Conservation (phyloP, 345 rosid species). For the Syzygium oleosum region DNA sequence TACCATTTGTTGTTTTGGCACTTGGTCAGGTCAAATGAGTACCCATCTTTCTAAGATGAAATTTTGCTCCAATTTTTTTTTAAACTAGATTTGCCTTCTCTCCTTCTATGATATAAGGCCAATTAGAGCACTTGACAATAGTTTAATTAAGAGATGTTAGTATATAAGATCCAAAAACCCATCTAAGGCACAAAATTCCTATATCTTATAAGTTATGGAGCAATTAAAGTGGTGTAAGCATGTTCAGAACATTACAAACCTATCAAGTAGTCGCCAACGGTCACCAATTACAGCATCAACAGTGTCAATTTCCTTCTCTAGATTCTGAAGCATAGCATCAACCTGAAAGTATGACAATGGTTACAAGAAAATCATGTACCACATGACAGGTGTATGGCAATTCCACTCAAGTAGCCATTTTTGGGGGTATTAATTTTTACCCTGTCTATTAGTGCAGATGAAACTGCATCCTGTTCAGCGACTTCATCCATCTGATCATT, state of each 20-base stretch:
- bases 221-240: not conserved
- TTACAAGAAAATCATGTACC: not conserved
- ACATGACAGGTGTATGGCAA: not conserved
- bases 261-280: constrained; percentile 72
- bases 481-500: constrained; percentile 35
- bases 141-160: not conserved
- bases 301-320: constrained; percentile 83
- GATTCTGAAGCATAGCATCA: constrained; percentile 78
- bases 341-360: constrained; percentile 30
- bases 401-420: not conserved
- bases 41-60: not conserved
- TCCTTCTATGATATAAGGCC: not conserved
- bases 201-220: not conserved
- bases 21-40: not conserved
- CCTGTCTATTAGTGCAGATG: constrained; percentile 71
- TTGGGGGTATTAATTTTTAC: constrained; percentile 16
- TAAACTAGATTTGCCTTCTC: not conserved
- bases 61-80: not conserved
- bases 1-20: not conserved
- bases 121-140: not conserved
- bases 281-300: constrained; percentile 80
- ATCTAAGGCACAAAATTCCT: not conserved
- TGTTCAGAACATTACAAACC: constrained; percentile 22
- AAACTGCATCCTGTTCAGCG: constrained; percentile 51
- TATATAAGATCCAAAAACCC: not conserved